phyloP scores from a whole-genome alignment of 352 stramenopile species.

The Globisporangium recalcitrans region DNA sequence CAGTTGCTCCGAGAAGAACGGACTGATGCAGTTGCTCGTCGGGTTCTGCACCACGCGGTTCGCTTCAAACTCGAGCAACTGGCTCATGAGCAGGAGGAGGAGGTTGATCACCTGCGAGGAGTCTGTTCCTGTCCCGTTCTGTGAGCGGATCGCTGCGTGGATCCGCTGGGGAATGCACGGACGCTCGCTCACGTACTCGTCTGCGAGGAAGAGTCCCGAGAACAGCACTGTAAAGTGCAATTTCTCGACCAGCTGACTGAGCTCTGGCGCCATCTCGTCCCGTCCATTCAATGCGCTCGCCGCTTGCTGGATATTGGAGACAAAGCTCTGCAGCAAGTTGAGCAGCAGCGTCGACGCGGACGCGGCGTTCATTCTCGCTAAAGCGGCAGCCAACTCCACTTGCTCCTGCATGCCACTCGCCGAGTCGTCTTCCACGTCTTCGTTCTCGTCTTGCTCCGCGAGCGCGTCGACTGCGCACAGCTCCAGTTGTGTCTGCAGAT shows the following conservation, averaged over 20 bases:
- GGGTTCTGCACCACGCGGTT: constrained; percentile 53
- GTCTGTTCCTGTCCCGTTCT: not conserved
- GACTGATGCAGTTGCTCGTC: constrained; percentile 53
- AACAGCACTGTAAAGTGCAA: constrained; percentile 81
- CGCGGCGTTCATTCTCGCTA: constrained; percentile 59
- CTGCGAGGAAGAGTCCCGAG: constrained; percentile 62
- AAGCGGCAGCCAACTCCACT: constrained; percentile 60
- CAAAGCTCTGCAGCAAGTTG: constrained; percentile 57
- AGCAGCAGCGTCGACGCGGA: constrained; percentile 50
- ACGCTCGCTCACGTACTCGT: constrained; percentile 73
- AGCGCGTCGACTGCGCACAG: constrained; percentile 60
- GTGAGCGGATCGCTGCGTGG: constrained; percentile 28
- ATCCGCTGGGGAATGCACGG: constrained; percentile 63
- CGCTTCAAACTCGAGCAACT: constrained; percentile 67
- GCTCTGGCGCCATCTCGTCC: constrained; percentile 43
- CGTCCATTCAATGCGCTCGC: constrained; percentile 37
- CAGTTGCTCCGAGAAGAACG: constrained; percentile 77
- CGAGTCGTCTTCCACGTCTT: constrained; percentile 82
- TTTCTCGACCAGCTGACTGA: constrained; percentile 73
- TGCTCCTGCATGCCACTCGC: constrained; percentile 57
- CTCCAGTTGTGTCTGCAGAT: constrained; percentile 71
- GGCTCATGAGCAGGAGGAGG: constrained; percentile 60
- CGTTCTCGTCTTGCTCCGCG: constrained; percentile 70
- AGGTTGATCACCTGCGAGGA: constrained; percentile 46
- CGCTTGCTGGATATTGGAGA: constrained; percentile 40